Evolutionary conservation across 1,139 yeast genomes (phyloP).

Genomic region (Suhomyces taliae): DNA sequence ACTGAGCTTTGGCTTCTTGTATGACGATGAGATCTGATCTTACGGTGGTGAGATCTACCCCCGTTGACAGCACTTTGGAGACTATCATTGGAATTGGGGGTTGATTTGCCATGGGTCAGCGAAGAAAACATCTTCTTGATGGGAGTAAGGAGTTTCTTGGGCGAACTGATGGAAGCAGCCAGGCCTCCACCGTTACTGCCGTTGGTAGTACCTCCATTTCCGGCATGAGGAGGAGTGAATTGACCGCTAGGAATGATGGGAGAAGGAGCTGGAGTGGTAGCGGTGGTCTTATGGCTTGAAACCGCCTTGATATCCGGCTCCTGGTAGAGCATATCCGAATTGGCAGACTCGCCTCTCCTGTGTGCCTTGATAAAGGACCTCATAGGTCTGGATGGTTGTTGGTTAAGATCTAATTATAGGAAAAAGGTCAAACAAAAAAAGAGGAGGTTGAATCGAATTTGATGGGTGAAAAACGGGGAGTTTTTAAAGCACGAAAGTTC

Average conservation of each 20-base stretch:
- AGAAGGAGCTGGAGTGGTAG: constrained; percentile 15
- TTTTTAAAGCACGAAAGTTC: too few relatives aligned
- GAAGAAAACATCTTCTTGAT: constrained; percentile 41
- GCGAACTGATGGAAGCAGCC: constrained; percentile 29
- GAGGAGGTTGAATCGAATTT: too few relatives aligned
- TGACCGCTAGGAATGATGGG: constrained; percentile 19
- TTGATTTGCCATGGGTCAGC: constrained; percentile 19
- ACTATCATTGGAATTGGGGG: constrained; percentile 17
- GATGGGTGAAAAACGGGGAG: too few relatives aligned
- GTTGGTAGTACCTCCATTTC: constrained; percentile 1
- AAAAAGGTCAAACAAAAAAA: too few relatives aligned
- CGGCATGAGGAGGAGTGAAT: constrained; percentile 24
- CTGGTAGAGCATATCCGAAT: constrained; percentile 12
- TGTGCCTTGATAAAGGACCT: constrained; percentile 51
- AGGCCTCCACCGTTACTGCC: constrained; percentile 1
- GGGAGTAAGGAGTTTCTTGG: constrained; percentile 45
- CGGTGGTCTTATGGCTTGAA: constrained; percentile 8
- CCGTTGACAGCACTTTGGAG: constrained; percentile 15
- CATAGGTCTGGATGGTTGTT: constrained; percentile 22
- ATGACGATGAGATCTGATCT: constrained; percentile 7
- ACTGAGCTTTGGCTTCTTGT: constrained; percentile 10
- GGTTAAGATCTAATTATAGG: not conserved
- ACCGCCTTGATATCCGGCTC: constrained; percentile 7
- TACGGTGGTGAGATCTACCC: not conserved
- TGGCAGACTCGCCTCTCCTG: constrained; percentile 24